Evolutionary conservation across 495 filamentous ascomycete species (phyloP), one percentile per base, ranked within the genome.

Genomic region (Xylaria nigripes): DNA sequence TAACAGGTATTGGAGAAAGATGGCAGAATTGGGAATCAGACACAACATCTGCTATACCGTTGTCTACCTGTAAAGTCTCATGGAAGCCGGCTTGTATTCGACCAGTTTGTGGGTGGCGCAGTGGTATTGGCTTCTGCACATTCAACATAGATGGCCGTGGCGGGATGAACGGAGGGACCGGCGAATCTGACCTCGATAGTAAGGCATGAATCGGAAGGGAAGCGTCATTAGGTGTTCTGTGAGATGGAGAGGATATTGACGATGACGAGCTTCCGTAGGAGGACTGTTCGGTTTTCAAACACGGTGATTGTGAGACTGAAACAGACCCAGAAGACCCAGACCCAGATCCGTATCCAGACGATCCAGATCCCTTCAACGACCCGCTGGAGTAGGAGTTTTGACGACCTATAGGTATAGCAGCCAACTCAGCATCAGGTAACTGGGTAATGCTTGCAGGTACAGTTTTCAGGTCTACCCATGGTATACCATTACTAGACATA

Each of bases 151-250:
- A 38, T 1, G 38, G 15, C 2, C 32, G 13, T 12, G 36, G 10
- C 23, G 42, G 45, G 16, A 36, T 32, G 15, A 34, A 55, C 15
- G 40, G 45, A 32, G 47, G 22, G 44, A 57, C 50, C 12, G 54
- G 22, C 6, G 60, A 58, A 23, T 64, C 61, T 32, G 70, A 59
- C 30, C 70, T 75, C 13, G 71, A 62, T 13, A 77, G 51, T 13
- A 77, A 60, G 15, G 73, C 69, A 50, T 77, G 72, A 40, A 77
- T 76, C 13, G 75, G 72, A 23, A 77, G 49, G 9, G 71, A 63
- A 0, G 68, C 70, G 23, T 77, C 75, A 46, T 67, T 64, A 6
- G 71, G 68, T 12, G 72, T 71, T 44, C 73, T 68, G 1, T 72
- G 66, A 25, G 61, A 57, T n/a, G 25, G 21, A 29, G 59, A 60